Conservation (phyloP, 306 rosid species). For the Gastrolobium villosum region DNA sequence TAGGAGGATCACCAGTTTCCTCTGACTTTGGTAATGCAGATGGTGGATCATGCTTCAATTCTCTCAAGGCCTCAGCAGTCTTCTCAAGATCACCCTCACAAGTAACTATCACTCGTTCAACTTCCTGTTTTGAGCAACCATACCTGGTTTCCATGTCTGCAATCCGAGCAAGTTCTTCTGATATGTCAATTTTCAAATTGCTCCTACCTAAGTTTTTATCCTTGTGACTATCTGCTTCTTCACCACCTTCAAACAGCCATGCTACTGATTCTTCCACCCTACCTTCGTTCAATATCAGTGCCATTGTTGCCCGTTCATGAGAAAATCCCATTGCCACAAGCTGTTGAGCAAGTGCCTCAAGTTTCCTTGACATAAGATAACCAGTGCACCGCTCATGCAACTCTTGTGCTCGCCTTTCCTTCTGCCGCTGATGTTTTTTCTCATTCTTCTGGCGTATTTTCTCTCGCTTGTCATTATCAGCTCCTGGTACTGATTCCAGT, state of each 20-base stretch:
- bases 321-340: slow-evolving; percentile 92
- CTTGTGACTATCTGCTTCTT: slow-evolving; percentile 64
- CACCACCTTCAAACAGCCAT: slow-evolving; percentile 84
- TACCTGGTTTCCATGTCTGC: slow-evolving; percentile 75
- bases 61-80: slow-evolving; percentile 81
- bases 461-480: slow-evolving; percentile 92
- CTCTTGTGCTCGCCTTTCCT: slow-evolving; percentile 97
- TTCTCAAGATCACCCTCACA: slow-evolving; percentile 94
- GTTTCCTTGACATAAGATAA: slow-evolving; percentile 94
- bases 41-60: slow-evolving; percentile 66
- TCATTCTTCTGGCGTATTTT: slow-evolving; percentile 96
- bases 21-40: slow-evolving; percentile 76
- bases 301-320: slow-evolving; percentile 88
- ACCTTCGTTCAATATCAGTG: slow-evolving; percentile 89
- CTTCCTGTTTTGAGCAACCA: slow-evolving; percentile 89
- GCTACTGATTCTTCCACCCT: slow-evolving; percentile 90
- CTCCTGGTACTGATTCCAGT: slow-evolving; percentile 86
- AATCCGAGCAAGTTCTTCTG: slow-evolving; percentile 84
- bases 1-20: slow-evolving; percentile 83
- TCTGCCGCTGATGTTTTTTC: slow-evolving; percentile 96
- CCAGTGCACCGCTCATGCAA: slow-evolving; percentile 89
- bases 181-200: slow-evolving; percentile 92
- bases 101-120: slow-evolving; percentile 87
- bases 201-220: slow-evolving; percentile 63
- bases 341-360: slow-evolving; percentile 91